phyloP scores from a whole-genome alignment of 495 filamentous ascomycete species.

The Neurospora africana region DNA sequence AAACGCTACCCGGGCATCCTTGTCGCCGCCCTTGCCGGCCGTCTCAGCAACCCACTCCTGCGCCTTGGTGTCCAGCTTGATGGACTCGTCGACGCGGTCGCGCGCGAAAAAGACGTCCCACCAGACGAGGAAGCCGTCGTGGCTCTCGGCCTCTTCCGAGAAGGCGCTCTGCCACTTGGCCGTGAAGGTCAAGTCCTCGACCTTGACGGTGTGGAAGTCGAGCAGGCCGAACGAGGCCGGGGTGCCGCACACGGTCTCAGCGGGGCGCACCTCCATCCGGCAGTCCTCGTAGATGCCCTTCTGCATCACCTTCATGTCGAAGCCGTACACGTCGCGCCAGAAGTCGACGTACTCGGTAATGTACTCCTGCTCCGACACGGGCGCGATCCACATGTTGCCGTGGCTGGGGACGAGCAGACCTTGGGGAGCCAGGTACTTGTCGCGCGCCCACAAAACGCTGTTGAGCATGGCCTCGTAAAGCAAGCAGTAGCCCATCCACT shows the following conservation, averaged over 20 bases:
- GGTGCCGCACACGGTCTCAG: slow-evolving; percentile 68
- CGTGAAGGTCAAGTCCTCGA: slow-evolving; percentile 65
- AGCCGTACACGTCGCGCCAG: slow-evolving; percentile 98
- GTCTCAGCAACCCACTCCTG: slow-evolving; percentile 27
- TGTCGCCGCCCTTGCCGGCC: slow-evolving; percentile 23
- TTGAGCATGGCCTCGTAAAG: slow-evolving; percentile 98
- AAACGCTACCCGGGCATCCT: slow-evolving; percentile 42
- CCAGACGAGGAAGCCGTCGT: slow-evolving; percentile 71
- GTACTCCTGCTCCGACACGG: slow-evolving; percentile 78
- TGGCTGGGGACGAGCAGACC: slow-evolving; percentile 89
- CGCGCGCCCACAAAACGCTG: slow-evolving; percentile 86
- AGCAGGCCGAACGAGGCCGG: slow-evolving; percentile 59
- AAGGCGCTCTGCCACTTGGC: slow-evolving; percentile 47
- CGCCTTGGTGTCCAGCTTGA: slow-evolving; percentile 13
- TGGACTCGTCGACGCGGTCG: slow-evolving; percentile 15
- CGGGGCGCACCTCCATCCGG: slow-evolving; percentile 73
- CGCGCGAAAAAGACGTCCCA: slow-evolving; percentile 71
- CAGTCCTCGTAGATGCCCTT: slow-evolving; percentile 72
- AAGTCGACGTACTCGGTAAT: slow-evolving; percentile 84
- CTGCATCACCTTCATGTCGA: slow-evolving; percentile 89
- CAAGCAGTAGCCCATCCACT: slow-evolving; percentile 99
- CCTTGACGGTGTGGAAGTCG: slow-evolving; percentile 69
- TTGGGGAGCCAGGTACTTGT: slow-evolving; percentile 69
- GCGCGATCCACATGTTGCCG: slow-evolving; percentile 80
- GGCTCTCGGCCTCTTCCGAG: slow-evolving; percentile 33